Evolutionary conservation across 1,284 basidiomycete species (phyloP).

Genomic region (Trichosporon asahii): DNA sequence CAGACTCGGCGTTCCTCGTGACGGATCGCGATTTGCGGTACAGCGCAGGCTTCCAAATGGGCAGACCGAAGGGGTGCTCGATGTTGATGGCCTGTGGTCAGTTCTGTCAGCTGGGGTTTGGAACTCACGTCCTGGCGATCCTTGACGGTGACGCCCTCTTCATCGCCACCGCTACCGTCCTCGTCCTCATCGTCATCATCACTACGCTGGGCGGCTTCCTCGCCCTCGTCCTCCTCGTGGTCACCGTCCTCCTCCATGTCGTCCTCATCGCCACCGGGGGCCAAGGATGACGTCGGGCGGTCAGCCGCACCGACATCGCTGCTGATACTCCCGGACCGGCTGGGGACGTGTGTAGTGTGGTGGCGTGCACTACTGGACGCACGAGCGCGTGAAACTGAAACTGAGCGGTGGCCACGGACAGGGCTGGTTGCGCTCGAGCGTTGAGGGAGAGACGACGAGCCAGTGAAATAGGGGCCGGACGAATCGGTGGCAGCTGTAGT

Average conservation of each 20-base stretch:
- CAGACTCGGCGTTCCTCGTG: conserved; percentile 91
- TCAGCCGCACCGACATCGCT: not conserved
- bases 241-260: conserved; percentile 6
- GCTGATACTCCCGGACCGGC: not conserved
- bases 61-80: conserved; percentile 97
- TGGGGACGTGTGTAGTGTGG: not conserved
- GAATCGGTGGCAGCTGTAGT: not conserved
- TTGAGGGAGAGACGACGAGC: not conserved
- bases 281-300: not conserved
- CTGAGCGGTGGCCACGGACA: not conserved
- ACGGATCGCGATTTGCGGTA: conserved; percentile 98
- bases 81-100: conserved; percentile 73
- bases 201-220: conserved; percentile 29
- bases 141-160: conserved; percentile 85
- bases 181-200: conserved; percentile 39
- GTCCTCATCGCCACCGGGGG: not conserved
- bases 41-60: conserved; percentile 98
- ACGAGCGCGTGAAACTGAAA: conserved; percentile 4
- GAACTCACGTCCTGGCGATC: conserved; percentile 83
- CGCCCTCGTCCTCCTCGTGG: conserved; percentile 31
- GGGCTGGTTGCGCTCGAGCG: conserved; percentile 5
- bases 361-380: not conserved
- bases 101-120: not conserved
- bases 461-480: not conserved
- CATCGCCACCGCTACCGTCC: conserved; percentile 54